Evolutionary conservation across 1,284 basidiomycete species (phyloP).

Genomic region (Leccinum pallidistipes): DNA sequence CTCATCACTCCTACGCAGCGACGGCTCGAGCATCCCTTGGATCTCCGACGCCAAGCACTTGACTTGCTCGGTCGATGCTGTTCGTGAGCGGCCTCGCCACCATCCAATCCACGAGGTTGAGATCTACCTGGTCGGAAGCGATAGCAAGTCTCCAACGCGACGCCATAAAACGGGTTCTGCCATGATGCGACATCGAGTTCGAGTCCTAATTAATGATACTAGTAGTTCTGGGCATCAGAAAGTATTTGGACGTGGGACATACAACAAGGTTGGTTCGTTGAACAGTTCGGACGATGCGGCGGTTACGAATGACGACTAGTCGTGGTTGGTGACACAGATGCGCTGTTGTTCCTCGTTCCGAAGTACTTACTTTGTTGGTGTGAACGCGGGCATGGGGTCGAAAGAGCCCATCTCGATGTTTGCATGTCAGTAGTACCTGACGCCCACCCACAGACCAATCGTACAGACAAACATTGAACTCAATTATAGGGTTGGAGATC

Average conservation of each 20-base stretch:
- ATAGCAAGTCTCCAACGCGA: constrained; percentile 36
- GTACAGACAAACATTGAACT: constrained; percentile 46
- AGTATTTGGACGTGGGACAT: constrained; percentile 6
- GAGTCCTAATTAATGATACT: constrained; percentile 16
- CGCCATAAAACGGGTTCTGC: constrained; percentile 47
- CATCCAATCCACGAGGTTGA: constrained; percentile 40
- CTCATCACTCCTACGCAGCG: background rate
- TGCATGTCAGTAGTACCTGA: constrained; percentile 9
- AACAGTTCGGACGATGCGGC: constrained; percentile 47
- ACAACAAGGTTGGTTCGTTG: constrained; percentile 37
- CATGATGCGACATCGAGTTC: constrained; percentile 31
- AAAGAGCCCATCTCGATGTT: constrained; percentile 40
- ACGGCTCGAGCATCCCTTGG: background rate
- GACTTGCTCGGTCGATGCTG: background rate
- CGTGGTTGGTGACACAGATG: constrained; percentile 48
- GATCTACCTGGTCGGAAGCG: constrained; percentile 35
- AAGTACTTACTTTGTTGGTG: constrained; percentile 39
- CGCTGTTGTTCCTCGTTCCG: constrained; percentile 41
- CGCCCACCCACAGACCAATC: background rate
- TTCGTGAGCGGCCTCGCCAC: constrained; percentile 31
- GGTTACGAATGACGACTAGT: constrained; percentile 42
- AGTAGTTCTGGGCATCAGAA: background rate
- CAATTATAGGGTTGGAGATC: constrained; percentile 42
- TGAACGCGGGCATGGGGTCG: constrained; percentile 44
- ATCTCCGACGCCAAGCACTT: background rate